Base-by-base conservation (phyloP, 140 eudicot genomes). In the Bidens hawaiensis region DNA sequence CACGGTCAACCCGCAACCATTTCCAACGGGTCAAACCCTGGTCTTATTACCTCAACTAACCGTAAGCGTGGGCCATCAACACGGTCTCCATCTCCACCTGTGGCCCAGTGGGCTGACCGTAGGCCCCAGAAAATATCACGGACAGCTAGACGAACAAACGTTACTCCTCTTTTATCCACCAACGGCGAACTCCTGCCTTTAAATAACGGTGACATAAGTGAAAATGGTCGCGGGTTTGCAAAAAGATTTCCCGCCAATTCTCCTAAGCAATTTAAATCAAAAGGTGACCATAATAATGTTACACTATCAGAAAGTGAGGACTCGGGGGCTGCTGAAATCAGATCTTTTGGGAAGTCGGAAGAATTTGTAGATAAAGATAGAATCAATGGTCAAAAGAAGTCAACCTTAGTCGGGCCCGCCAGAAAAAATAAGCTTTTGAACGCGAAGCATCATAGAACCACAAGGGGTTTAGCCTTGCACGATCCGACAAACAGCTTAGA, bases 91-190 rank as follows among this genome's bases (percentile, higher is more conserved):
- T 85, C 96, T 24, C 87, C 95, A 28, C 96, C 96, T 10, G 96
- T 88, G 55, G 79, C 88, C 19, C 94, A 82, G 13, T 88, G 96
- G 96, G 85, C 80, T 26, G 76, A 85, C 54, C 88, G 85, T 16
- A 82, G 95, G 62, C 95, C 90, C 31, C 96, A 88, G 50, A 88
- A 88, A 75, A 88, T 82, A 34, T 88, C 94, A 31, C 83, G 90
- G 24, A 64, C 96, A 19, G 96, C 96, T 26, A 82, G 94, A 42
- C 75, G 90, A 71, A 88, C 90, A 42, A 85, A 82, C 60, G 71
- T 85, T 12, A 67, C 77, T 59, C 95, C 96, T 22, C 68, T 80
- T 27, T 79, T 79, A 67, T 73, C 94, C 18, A 78, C 34, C 64
- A 80, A 68, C 54, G 88, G 76, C 17, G 86, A 78, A 42, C 40